Evolutionary conservation across 768 basidiomycete species (phyloP), one percentile per base, ranked within the genome.

Genomic region (Pulveroboletus sp.): DNA sequence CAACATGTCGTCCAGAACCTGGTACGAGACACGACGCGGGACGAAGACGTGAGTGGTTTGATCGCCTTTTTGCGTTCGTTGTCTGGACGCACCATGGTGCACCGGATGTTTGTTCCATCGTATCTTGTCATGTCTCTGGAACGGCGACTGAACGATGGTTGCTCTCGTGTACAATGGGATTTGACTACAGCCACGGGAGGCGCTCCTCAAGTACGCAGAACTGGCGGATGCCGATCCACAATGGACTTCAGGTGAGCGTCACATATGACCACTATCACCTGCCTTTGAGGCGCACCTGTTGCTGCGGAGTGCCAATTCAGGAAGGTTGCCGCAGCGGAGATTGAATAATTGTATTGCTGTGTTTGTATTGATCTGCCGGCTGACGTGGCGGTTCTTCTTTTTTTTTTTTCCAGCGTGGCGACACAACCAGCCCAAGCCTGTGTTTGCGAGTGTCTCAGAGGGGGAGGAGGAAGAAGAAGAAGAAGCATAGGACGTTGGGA

Each of bases 1-100:
- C 94, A 97, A 60, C 93, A 97, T 65, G 81, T 98, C 57, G 93
- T 98, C 45, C 93, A 96, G 71, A 89, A 92, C 64, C 71, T 98
- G 67, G 92, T 98, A 55, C 79, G 89, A 62, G 91, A 95, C 65
- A 89, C 85, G 55, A 88, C 89, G 38, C 73, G 93, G 60, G 91
- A 92, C 72, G 86, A 95, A 71, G 95, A 98, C 71, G 95, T 97
- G 74, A 79, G 93, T 90, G 47, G 59, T 63, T 57, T 58, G 15
- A 18, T 53, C 59, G 42, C 61, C 21, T 21, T 55, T 55, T 48
- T 40, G 54, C 40, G 31, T 46, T 49, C 18, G 8, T 28, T 45
- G 32, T 35, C 5, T 40, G 32, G 27, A 32, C 6, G 27, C 15
- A 30, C 33, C 14, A 39, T 30, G 36, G 17, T 31, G 24, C n/a